These are phyloP conservation scores for Dioszegia crocea DNA, from an alignment of 768 basidiomycete species.

Conservation along the genomic window DNA sequence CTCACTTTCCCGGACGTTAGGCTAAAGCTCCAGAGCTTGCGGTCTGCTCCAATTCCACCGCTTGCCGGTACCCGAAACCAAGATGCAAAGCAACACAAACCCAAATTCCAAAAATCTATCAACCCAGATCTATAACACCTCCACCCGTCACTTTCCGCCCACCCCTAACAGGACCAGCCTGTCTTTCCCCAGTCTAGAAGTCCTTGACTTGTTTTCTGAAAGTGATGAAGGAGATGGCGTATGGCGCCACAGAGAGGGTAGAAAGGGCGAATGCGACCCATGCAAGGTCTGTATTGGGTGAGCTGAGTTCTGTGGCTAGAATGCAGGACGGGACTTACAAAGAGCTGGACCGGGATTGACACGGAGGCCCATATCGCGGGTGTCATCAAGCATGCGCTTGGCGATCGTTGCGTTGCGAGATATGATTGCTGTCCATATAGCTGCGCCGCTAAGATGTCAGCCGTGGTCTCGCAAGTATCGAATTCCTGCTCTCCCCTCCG, in stretches of 20 bases:
- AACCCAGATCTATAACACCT: no score
- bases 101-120: no score
- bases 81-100: no score
- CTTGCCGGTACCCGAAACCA: no score
- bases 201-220: slow-evolving; percentile 15
- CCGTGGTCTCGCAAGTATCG: no score
- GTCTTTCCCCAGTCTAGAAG: no score
- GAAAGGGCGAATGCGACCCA: slow-evolving; percentile 47
- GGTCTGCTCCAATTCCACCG: no score
- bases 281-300: slow-evolving; percentile 34
- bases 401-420: slow-evolving; percentile 38
- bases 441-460: slow-evolving; percentile 33
- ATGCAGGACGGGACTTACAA: slow-evolving; percentile 28
- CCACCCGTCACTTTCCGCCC: no score
- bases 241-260: slow-evolving; percentile 40
- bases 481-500: no score
- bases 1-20: no score
- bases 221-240: slow-evolving; percentile 45
- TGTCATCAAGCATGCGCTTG: slow-evolving; percentile 30
- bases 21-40: no score
- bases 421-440: slow-evolving; percentile 47
- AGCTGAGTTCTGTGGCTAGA: not conserved
- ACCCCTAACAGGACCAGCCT: no score
- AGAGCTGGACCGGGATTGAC: slow-evolving; percentile 40
- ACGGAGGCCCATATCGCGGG: slow-evolving; percentile 29